These are phyloP conservation scores for Amanita molliuscula DNA, from an alignment of 768 basidiomycete species.

Conservation along the genomic window DNA sequence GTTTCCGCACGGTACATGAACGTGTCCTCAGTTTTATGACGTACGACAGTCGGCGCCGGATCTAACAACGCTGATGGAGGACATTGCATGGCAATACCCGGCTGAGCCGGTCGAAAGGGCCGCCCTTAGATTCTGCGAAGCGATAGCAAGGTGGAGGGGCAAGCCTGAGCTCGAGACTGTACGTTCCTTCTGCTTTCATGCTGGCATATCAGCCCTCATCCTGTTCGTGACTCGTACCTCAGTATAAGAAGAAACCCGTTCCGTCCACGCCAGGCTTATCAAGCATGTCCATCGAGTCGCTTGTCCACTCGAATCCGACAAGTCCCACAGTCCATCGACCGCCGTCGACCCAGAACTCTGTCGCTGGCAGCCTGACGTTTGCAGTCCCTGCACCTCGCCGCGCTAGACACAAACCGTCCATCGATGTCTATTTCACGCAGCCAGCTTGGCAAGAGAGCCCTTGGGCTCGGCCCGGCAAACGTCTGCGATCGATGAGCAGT, in stretches of 20 bases:
- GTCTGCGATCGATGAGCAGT: not conserved
- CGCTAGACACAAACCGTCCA: slow-evolving; percentile 26
- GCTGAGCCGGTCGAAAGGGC: slow-evolving; percentile 75
- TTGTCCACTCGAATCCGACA: slow-evolving; percentile 62
- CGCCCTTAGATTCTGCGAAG: slow-evolving; percentile 72
- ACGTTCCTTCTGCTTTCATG: slow-evolving; percentile 13
- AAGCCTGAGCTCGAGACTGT: slow-evolving; percentile 80
- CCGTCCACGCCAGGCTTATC: not conserved
- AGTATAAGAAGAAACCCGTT: slow-evolving; percentile 51
- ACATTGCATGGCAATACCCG: slow-evolving; percentile 70
- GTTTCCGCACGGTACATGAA: not conserved
- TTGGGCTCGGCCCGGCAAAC: not conserved
- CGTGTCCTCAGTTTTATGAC: slow-evolving; percentile 53
- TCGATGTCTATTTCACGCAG: slow-evolving; percentile 36
- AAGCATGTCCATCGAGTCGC: slow-evolving; percentile 50
- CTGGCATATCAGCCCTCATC: slow-evolving; percentile 8
- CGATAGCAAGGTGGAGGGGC: slow-evolving; percentile 73
- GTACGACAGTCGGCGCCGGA: slow-evolving; percentile 64
- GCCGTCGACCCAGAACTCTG: slow-evolving; percentile 5
- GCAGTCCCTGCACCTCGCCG: slow-evolving; percentile 6
- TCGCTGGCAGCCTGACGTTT: not conserved
- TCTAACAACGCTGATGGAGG: slow-evolving; percentile 71
- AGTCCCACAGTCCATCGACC: slow-evolving; percentile 35
- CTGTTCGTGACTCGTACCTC: slow-evolving; percentile 14
- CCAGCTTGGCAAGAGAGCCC: slow-evolving; percentile 8